Base-by-base conservation (phyloP, 176 grass and related monocot species). In the Luzula sylvatica region DNA sequence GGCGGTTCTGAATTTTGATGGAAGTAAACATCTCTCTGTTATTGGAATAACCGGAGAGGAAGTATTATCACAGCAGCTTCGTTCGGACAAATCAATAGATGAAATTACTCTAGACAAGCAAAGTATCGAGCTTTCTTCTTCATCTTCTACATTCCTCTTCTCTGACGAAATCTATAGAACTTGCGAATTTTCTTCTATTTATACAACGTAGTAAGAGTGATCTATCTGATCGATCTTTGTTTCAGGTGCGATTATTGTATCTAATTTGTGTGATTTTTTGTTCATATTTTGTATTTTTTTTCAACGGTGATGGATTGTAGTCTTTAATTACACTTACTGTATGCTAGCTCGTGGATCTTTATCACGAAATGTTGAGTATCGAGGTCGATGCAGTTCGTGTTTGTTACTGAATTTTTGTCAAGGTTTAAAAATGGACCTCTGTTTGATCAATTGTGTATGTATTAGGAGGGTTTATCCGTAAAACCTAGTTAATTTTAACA, bases 161-260 rank as follows among this genome's bases (percentile, higher is more conserved):
- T 42, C 56, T 64, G 27, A 20, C 43, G 45, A 48, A 18, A 27
- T 47, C 16, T 49, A 39, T 35, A 35, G 9, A 35, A 4, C 30
- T 35, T 0, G 30, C 30, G 9, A 35, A n/a, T n/a, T 35, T 35
- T 9, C 5, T 35, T 35, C 9, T 35, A 9, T 35, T 9, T 4
- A 35, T 35, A 35, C 30, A 1, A 7, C 30, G n/a, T n/a, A n/a
- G n/a, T n/a, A n/a, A n/a, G n/a, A n/a, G n/a, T n/a, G 57, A 61
- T 61, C 57, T 7, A 61, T 61, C 42, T 12, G 25, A 30, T 48
- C 18, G 41, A 20, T 11, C 43, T 12, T 20, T 22, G 14, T 64
- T 27, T 49, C 60, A 64, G 60, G 60, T 64, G 23, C 21, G 19
- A 64, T 32, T 64, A 35, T 15, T 32, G 5, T 35, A 11, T 16